Evolutionary conservation across 331 rosid genomes (phyloP).

Genomic region (Pyracantha coccinea): DNA sequence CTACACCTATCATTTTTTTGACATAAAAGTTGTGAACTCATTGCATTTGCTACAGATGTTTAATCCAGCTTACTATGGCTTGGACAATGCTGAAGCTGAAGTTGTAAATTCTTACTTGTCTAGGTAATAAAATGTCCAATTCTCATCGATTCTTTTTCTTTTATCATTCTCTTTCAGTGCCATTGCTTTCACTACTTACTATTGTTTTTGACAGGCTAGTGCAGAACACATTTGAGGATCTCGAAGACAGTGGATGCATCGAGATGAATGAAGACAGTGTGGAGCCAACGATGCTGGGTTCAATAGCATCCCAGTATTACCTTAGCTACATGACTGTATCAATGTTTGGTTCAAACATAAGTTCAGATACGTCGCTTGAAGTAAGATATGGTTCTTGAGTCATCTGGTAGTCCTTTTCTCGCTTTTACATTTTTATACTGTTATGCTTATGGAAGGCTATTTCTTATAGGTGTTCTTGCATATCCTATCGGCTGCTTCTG

Average conservation of each 20-base stretch:
- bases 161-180: neutral
- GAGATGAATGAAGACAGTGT: slow-evolving; percentile 68
- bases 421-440: neutral
- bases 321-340: slow-evolving; percentile 90
- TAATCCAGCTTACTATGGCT: slow-evolving; percentile 92
- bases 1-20: neutral
- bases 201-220: slow-evolving; percentile 50
- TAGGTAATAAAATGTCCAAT: slow-evolving; percentile 51
- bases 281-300: slow-evolving; percentile 77
- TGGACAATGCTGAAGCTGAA: slow-evolving; percentile 69
- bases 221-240: slow-evolving; percentile 85
- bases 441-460: neutral
- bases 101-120: slow-evolving; percentile 66
- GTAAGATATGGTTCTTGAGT: slow-evolving; percentile 33
- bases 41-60: slow-evolving; percentile 45
- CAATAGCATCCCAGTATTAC: slow-evolving; percentile 94
- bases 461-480: slow-evolving; percentile 72
- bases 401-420: neutral
- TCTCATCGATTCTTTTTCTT: neutral
- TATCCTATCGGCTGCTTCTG: slow-evolving; percentile 86
- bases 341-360: slow-evolving; percentile 93
- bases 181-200: slow-evolving; percentile 11
- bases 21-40: neutral
- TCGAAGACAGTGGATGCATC: slow-evolving; percentile 96
- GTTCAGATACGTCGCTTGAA: slow-evolving; percentile 88